A percentile compares a stretch with the other conserved stretches of the same genome.
phyloP scores from a whole-genome alignment of 2,329 filamentous ascomycete genomes.

The Phaeoacremonium minimum region DNA sequence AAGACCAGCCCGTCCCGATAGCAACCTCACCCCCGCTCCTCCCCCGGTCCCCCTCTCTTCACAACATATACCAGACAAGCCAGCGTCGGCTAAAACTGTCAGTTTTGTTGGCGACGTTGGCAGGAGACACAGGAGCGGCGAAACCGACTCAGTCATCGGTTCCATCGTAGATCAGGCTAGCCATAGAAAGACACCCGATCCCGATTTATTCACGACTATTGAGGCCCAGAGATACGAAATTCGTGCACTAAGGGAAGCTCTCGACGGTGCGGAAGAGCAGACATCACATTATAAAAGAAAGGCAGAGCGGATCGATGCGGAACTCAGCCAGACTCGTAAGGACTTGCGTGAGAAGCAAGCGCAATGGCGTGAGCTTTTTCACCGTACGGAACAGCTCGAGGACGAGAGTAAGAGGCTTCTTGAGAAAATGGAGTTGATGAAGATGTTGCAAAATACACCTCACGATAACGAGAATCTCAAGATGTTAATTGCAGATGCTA shows the following conservation, averaged over 20 bases:
- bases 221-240: slow-evolving; percentile 17
- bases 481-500: slow-evolving; percentile 11
- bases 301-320: slow-evolving; percentile 14
- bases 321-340: slow-evolving; percentile 6
- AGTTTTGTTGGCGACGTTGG: slow-evolving; percentile 22
- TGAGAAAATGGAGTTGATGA: slow-evolving; percentile 12
- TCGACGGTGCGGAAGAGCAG: slow-evolving; percentile 13
- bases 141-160: slow-evolving; percentile 26
- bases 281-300: slow-evolving; percentile 18
- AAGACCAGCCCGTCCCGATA: no score
- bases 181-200: slow-evolving; percentile 13
- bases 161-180: slow-evolving; percentile 25
- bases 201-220: slow-evolving; percentile 17
- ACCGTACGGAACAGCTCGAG: slow-evolving; percentile 19
- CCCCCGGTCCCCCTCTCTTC: no score
- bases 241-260: slow-evolving; percentile 19
- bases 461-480: slow-evolving; percentile 8
- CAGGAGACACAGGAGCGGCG: slow-evolving; percentile 18
- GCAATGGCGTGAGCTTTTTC: slow-evolving; percentile 11
- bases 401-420: slow-evolving; percentile 16
- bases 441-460: slow-evolving; percentile 13
- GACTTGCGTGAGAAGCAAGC: slow-evolving; percentile 8
- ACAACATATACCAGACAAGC: no score
- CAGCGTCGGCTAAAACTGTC: slow-evolving; percentile 19
- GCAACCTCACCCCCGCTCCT: no score